Base-by-base conservation (phyloP, 345 rosid genomes). In the Capsella bursapastoris region DNA sequence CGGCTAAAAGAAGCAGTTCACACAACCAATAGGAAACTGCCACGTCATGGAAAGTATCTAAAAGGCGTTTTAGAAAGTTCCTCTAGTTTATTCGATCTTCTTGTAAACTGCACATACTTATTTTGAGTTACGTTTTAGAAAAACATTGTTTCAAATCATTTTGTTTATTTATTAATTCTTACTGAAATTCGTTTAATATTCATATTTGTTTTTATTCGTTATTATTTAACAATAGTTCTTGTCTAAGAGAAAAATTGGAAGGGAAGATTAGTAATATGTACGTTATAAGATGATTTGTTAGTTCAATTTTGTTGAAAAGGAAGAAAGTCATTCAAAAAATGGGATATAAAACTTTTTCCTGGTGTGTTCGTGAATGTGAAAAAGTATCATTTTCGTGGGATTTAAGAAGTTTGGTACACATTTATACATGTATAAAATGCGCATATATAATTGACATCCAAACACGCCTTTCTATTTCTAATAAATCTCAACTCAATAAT, bases 1-100 rank as follows among this genome's bases (percentile, higher is more conserved):
- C 77, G 81, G 77, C 81, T 14, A 72, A 71, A 66, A 68, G 73
- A 72, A 34, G 27, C 73, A 58, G 41, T 43, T 66, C 58, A 15
- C 12, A 27, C 0, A 22, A 4, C 81, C 69, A 78, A 66, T 78
- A 6, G 6, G 2, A 2, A 55, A 12, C 59, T 0, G 73, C 59
- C 81, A 78, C 70, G 77, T 66, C 73, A 16, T 57, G 31, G n/a
- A 40, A 12, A 37, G 22, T 48, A 38, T 7, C 28, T 41, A 65
- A 50, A 70, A 43, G 47, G 6, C 7, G 37, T 34, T 34, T 66
- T 28, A 57, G 57, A 65, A 64, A 50, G 50, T 43, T 58, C 56
- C 7, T 18, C 15, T 71, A 64, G 52, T 77, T 32, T 71, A 72
- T 72, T 71, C 64, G 68, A 34, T 50, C 48, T 64, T 65, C 25